Evolutionary conservation across 2,329 filamentous ascomycete species (phyloP).

Genomic region (Drechslerella stenobrocha): DNA sequence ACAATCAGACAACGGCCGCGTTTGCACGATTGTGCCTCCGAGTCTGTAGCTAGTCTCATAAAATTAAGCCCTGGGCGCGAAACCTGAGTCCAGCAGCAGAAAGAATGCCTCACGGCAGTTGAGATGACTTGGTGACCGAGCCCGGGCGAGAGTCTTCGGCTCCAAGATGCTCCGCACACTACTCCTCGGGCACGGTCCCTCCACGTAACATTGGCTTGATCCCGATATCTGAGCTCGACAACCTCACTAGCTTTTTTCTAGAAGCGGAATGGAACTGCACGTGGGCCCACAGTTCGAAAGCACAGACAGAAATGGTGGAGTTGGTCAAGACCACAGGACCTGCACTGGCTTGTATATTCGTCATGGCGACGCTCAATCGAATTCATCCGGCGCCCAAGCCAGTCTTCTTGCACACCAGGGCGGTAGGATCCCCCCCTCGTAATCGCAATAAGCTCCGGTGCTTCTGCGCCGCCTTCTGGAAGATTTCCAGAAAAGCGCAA

Average conservation of each 20-base stretch:
- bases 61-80: too few relatives aligned
- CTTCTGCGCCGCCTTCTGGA: constrained; percentile 47
- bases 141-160: too few relatives aligned
- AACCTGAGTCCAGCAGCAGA: too few relatives aligned
- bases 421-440: constrained; percentile 37
- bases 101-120: too few relatives aligned
- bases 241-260: constrained; percentile 27
- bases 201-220: too few relatives aligned
- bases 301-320: not conserved
- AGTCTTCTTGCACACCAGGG: not conserved
- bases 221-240: constrained; percentile 16
- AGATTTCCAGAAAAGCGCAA: constrained; percentile 36
- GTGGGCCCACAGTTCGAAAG: constrained; percentile 33
- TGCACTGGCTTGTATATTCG: constrained; percentile 19
- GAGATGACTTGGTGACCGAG: too few relatives aligned
- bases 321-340: constrained; percentile 2
- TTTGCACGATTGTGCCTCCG: too few relatives aligned
- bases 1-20: too few relatives aligned
- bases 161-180: too few relatives aligned
- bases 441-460: constrained; percentile 37
- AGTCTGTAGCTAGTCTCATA: too few relatives aligned
- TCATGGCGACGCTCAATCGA: constrained; percentile 26
- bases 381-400: constrained; percentile 30
- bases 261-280: constrained; percentile 43
- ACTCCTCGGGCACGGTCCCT: too few relatives aligned